Evolutionary conservation across 352 stramenopile species (phyloP), one percentile per base, ranked within the genome.

Genomic region (Blastocystis sp.): DNA sequence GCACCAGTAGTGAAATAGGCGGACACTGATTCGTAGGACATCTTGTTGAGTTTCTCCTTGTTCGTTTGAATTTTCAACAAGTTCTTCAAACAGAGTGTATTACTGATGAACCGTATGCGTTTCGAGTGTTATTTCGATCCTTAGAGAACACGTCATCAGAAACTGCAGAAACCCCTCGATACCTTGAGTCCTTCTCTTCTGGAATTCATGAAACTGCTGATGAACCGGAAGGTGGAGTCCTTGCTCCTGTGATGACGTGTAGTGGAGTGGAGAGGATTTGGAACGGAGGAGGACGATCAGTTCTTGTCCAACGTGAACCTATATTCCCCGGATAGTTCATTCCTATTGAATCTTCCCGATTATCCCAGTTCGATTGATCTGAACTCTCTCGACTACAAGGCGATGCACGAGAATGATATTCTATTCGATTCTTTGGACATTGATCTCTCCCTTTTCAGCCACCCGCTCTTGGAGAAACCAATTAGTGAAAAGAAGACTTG

Each of bases 221-320:
- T 51, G 42, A 51, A n/a, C 42, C 63, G 16, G 42, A 53, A 24
- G 29, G 36, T 75, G 32, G 8, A 36, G 27, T n/a, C n/a, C 1
- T 48, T 16, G 7, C 36, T 11, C 11, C 21, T 53, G 16, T 75
- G 11, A 75, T 48, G 21, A 11, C 46, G n/a, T n/a, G n/a, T 81
- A 81, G 69, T 81, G 29, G 69, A 65, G 27, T 81, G 69, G 69
- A 64, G 51, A 57, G 69, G 69, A 3, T 81, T 81, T 61, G 69
- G 69, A 63, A 64, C 69, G 4, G 69, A 81, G 11, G 69, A 81
- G 36, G 69, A 81, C 40, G 48, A 81, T 32, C 16, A 32, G 16
- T 81, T 49, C 40, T 44, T 81, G n/a, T 63, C 69, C 0, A 48
- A 21, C 40, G 14, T 81, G 40, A 46, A 81, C 21, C 36, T 57